These are phyloP conservation scores for Drechmeria coniospora DNA, from an alignment of 2,329 filamentous ascomycete genomes.

Conservation along the genomic window DNA sequence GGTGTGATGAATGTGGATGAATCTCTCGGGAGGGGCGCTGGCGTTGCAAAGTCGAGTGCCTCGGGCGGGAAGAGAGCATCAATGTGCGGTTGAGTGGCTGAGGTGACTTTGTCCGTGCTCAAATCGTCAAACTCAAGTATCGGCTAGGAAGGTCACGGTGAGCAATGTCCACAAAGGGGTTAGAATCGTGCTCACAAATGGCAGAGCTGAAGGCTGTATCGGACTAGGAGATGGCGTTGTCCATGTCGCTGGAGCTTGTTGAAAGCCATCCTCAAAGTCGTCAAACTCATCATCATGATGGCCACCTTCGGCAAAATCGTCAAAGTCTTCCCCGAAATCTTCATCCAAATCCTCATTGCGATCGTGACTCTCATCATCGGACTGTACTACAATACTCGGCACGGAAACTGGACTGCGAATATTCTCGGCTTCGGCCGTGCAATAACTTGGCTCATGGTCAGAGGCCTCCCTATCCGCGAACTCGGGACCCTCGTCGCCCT, in stretches of 20 bases:
- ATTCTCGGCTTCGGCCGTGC: slow-evolving; percentile 27
- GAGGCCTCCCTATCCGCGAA: slow-evolving; percentile 38
- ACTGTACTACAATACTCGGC: slow-evolving; percentile 35
- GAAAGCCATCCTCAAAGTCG: slow-evolving; percentile 60
- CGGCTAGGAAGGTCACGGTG: slow-evolving; percentile 28
- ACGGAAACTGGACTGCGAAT: slow-evolving; percentile 34
- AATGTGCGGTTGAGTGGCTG: slow-evolving; percentile 50
- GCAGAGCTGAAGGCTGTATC: slow-evolving; percentile 22
- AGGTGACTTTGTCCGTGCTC: slow-evolving; percentile 42
- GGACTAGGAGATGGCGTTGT: slow-evolving; percentile 16
- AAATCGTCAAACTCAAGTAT: slow-evolving; percentile 54
- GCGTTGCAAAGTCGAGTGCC: slow-evolving; percentile 32
- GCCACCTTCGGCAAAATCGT: slow-evolving; percentile 46
- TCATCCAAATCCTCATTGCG: slow-evolving; percentile 33
- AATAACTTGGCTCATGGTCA: slow-evolving; percentile 24
- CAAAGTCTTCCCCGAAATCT: slow-evolving; percentile 44
- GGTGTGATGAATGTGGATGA: slow-evolving; percentile 66
- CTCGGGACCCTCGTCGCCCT: slow-evolving; percentile 14
- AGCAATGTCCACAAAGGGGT: slow-evolving; percentile 7
- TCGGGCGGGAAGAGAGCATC: slow-evolving; percentile 48
- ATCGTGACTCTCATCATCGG: slow-evolving; percentile 24
- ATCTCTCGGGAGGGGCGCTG: slow-evolving; percentile 35
- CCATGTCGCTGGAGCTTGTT: slow-evolving; percentile 28
- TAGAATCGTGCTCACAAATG: slow-evolving; percentile 23
- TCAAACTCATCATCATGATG: slow-evolving; percentile 42